Evolutionary conservation across 106 monocot genomes (phyloP).

Genomic region (Hemerocallis citrina): DNA sequence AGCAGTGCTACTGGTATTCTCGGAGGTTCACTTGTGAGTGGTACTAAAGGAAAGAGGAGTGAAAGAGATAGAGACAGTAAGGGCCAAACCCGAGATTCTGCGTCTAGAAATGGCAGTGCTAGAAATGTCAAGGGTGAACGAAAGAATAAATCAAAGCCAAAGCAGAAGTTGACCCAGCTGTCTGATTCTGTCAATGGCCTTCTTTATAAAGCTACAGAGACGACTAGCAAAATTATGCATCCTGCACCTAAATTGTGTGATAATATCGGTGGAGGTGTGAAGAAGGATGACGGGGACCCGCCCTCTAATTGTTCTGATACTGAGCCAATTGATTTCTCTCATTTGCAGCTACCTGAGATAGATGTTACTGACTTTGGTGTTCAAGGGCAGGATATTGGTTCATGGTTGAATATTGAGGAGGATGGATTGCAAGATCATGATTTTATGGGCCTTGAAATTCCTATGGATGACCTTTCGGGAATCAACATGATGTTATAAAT

Average conservation of each 20-base stretch:
- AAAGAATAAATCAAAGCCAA: conserved; percentile 43
- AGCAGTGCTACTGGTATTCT: conserved; percentile 23
- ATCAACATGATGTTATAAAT: too few relatives aligned
- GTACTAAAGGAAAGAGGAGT: conserved; percentile 62
- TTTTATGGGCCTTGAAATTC: conserved; percentile 41
- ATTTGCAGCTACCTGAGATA: conserved; percentile 24
- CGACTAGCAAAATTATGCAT: conserved; percentile 1
- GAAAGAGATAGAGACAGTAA: conserved; percentile 53
- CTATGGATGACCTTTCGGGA: conserved; percentile 52
- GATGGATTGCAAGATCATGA: conserved; percentile 36
- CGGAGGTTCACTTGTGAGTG: conserved; percentile 29
- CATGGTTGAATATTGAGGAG: conserved; percentile 42
- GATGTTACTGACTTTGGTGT: conserved; percentile 31
- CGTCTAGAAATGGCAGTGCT: conserved; percentile 15
- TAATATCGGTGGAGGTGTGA: neutral
- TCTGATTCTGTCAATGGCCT: conserved; percentile 24
- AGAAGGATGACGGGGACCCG: conserved; percentile 11
- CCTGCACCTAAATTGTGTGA: conserved; percentile 11
- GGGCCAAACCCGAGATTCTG: conserved; percentile 26
- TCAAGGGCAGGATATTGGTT: conserved; percentile 38
- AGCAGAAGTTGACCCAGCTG: conserved; percentile 39
- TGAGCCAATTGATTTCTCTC: conserved; percentile 16
- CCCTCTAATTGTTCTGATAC: conserved; percentile 1
- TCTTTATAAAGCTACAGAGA: conserved; percentile 10
- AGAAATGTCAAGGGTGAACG: conserved; percentile 42